Conservation (phyloP, 163 green algal species). For the Scenedesmus sp. region DNA sequence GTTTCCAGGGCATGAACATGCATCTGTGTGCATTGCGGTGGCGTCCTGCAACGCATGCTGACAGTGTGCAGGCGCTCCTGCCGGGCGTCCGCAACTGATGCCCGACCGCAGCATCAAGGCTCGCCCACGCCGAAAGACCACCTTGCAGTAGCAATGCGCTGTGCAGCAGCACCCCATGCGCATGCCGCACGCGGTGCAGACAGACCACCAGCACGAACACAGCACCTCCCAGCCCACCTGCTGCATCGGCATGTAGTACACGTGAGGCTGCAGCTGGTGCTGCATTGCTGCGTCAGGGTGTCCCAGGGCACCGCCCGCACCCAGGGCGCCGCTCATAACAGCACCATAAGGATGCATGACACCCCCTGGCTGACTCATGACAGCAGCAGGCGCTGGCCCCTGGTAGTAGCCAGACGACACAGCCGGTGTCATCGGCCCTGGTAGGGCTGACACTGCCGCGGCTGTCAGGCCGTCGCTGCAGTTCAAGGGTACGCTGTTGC, state of each 20-base stretch:
- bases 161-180: not conserved
- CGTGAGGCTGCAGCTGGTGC: not conserved
- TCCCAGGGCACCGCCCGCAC: not conserved
- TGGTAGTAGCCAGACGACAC: not conserved
- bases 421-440: not conserved
- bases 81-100: no score
- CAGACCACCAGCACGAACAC: no score
- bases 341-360: not conserved
- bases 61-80: no score
- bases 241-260: conserved; percentile 13
- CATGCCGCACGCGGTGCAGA: no score
- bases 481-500: not conserved
- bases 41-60: no score
- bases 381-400: not conserved
- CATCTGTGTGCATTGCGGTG: no score
- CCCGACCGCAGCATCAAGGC: no score
- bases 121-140: no score
- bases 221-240: not conserved
- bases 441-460: not conserved
- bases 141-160: no score
- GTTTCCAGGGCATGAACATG: no score
- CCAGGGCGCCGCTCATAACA: not conserved
- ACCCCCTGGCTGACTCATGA: not conserved
- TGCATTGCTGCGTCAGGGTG: not conserved
- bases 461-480: not conserved